Conservation (phyloP, 441 rosid species). For the Brassica balearica region DNA sequence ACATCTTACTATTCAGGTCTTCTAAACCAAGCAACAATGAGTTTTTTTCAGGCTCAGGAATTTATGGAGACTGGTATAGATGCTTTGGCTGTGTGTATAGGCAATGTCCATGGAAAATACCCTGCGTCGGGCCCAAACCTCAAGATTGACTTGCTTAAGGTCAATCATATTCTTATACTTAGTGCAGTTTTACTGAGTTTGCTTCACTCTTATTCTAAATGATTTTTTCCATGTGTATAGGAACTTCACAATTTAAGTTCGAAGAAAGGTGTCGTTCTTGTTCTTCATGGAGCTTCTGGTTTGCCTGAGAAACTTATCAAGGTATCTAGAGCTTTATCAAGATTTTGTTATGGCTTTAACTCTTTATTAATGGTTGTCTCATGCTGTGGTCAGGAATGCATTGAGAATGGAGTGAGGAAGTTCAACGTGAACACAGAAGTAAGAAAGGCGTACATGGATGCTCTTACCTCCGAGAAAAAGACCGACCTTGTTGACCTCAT, state of each 20-base stretch:
- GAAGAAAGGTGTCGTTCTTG: conserved; percentile 82
- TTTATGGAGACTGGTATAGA: conserved; percentile 90
- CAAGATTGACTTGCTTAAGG: conserved; percentile 90
- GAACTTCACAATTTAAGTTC: conserved; percentile 67
- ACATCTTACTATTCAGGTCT: conserved; percentile 9
- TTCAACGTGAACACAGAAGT: conserved; percentile 93
- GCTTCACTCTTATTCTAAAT: conserved; percentile 20
- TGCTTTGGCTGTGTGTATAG: conserved; percentile 96
- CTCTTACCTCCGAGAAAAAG: conserved; percentile 58
- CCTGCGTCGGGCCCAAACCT: conserved; percentile 90
- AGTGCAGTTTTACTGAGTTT: neutral
- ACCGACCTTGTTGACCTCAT: conserved; percentile 80
- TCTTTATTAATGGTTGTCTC: conserved; percentile 16
- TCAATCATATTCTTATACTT: conserved; percentile 35
- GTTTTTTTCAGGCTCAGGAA: conserved; percentile 75
- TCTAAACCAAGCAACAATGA: conserved; percentile 25
- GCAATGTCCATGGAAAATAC: conserved; percentile 97
- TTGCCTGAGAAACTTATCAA: conserved; percentile 72
- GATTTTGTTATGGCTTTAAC: conserved; percentile 13
- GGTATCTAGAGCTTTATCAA: conserved; percentile 50
- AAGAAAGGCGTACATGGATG: conserved; percentile 78
- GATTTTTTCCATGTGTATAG: conserved; percentile 49
- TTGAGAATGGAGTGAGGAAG: conserved; percentile 81
- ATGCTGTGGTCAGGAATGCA: conserved; percentile 60
- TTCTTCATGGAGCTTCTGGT: conserved; percentile 97